Percentiles rank a stretch among this genome's conserved stretches.
phyloP scores from a whole-genome alignment of 2,329 filamentous ascomycete species.

The Phoma sp. region DNA sequence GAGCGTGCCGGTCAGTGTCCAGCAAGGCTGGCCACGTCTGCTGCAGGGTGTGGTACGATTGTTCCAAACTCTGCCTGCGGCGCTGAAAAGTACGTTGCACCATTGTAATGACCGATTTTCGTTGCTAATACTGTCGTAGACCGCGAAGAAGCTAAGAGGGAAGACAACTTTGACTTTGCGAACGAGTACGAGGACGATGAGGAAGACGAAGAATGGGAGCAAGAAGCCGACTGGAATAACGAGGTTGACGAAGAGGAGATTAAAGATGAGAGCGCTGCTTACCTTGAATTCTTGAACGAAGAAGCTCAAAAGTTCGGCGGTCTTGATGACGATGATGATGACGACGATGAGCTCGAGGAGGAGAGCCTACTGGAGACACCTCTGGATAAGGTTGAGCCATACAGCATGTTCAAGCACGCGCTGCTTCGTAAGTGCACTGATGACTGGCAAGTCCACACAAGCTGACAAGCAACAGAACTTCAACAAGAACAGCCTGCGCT shows the following conservation, averaged over 20 bases:
- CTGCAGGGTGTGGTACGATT: conserved; percentile 87
- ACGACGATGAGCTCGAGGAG: conserved; percentile 90
- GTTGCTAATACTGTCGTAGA: conserved; percentile 57
- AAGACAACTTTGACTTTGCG: conserved; percentile 76
- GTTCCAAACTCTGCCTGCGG: conserved; percentile 88
- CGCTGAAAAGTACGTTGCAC: conserved; percentile 74
- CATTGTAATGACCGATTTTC: background rate
- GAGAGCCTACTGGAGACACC: conserved; percentile 92
- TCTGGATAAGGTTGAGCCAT: conserved; percentile 93
- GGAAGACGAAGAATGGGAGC: conserved; percentile 83
- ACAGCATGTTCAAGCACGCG: conserved; percentile 83
- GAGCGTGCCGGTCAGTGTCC: conserved; percentile 89
- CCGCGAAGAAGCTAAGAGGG: conserved; percentile 88
- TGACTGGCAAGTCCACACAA: background rate
- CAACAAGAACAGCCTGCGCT: conserved; percentile 91
- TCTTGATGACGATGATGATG: conserved; percentile 60
- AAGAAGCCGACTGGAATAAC: conserved; percentile 72
- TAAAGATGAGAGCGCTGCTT: conserved; percentile 90
- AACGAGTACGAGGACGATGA: conserved; percentile 79
- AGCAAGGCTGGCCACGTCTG: conserved; percentile 92
- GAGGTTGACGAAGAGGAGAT: conserved; percentile 72
- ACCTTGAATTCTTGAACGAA: conserved; percentile 93
- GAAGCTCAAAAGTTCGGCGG: conserved; percentile 89
- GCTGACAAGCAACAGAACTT: conserved; percentile 65
- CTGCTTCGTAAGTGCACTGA: conserved; percentile 74